phyloP scores from a whole-genome alignment of 805 yeast species.

The Wickerhamiella lipophila region DNA sequence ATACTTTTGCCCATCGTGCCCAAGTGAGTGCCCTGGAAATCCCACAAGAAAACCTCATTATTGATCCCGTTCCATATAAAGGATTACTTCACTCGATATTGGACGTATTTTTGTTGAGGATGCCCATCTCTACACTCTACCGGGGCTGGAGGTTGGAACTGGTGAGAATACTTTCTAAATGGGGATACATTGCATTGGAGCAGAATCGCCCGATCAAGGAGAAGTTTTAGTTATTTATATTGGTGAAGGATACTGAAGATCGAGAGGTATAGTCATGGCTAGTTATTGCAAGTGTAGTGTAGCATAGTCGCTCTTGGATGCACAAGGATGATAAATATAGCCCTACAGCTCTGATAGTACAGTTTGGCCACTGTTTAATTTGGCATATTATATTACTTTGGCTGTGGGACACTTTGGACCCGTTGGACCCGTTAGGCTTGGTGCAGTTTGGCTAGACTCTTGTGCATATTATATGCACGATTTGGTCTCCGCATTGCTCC shows the following conservation, averaged over 20 bases:
- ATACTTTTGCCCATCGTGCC: slow-evolving; percentile 71
- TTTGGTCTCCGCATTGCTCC: background rate
- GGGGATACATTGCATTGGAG: slow-evolving; percentile 39
- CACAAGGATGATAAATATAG: no score
- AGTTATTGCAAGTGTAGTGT: no score
- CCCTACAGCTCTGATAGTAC: no score
- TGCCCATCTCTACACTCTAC: slow-evolving; percentile 41
- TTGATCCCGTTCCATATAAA: slow-evolving; percentile 43
- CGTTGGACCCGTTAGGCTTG: no score
- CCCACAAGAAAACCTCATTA: slow-evolving; percentile 33
- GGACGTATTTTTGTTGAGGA: slow-evolving; percentile 35
- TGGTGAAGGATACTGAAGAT: background rate
- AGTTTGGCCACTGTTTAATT: no score
- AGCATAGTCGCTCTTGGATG: no score
- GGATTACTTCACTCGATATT: slow-evolving; percentile 46
- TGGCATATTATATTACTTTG: no score
- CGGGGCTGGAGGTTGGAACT: slow-evolving; percentile 89
- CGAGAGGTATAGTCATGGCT: no score
- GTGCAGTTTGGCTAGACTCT: no score
- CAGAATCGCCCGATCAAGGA: slow-evolving; percentile 14
- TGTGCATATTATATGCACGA: background rate
- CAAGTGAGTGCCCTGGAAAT: slow-evolving; percentile 50
- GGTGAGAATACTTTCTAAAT: slow-evolving; percentile 64
- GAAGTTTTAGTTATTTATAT: slow-evolving; percentile 4
- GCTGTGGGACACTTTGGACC: no score